Percentiles rank a stretch among this genome's conserved stretches.
These are phyloP conservation scores for Ramaria rubella DNA, from an alignment of 768 basidiomycete genomes.

Conservation along the genomic window DNA sequence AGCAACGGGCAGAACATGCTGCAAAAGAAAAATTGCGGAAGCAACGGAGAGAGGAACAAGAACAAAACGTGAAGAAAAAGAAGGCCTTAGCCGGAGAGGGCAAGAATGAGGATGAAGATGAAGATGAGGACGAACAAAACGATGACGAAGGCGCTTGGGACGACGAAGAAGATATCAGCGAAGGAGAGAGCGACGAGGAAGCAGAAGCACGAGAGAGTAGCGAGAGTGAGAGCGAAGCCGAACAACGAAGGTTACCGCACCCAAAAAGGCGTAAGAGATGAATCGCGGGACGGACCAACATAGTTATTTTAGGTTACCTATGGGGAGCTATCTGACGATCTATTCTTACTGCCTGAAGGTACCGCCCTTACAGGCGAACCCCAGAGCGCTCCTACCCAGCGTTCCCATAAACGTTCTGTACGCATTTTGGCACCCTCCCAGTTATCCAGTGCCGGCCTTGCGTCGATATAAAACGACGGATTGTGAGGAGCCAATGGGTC, in stretches of 20 bases:
- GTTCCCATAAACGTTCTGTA: conserved; percentile 46
- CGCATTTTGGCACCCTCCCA: conserved; percentile 94
- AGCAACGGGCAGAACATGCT: conserved; percentile 66
- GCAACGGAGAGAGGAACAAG: conserved; percentile 82
- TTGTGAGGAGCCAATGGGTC: conserved; percentile 39
- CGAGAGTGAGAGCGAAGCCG: conserved; percentile 19
- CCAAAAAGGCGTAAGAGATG: conserved; percentile 41
- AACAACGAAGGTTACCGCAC: conserved; percentile 19
- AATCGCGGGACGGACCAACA: conserved; percentile 14
- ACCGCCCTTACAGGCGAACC: conserved; percentile 11
- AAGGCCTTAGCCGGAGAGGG: conserved; percentile 23
- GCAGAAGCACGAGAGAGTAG: conserved; percentile 17
- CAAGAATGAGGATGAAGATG: conserved; percentile 27
- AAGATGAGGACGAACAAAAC: conserved; percentile 26
- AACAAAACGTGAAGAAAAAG: conserved; percentile 65
- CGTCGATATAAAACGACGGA: conserved; percentile 89
- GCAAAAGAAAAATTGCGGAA: conserved; percentile 71
- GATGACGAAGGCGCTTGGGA: conserved; percentile 35
- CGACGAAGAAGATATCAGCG: conserved; percentile 31
- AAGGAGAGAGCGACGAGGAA: conserved; percentile 30
- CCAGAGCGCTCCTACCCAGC: conserved; percentile 24
- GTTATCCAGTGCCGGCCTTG: conserved; percentile 86
- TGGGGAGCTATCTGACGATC: neutral
- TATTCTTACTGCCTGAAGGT: conserved; percentile 10
- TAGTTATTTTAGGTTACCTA: neutral